Conservation (phyloP, 179 eudicot species). For the Actinidia chinensis region DNA sequence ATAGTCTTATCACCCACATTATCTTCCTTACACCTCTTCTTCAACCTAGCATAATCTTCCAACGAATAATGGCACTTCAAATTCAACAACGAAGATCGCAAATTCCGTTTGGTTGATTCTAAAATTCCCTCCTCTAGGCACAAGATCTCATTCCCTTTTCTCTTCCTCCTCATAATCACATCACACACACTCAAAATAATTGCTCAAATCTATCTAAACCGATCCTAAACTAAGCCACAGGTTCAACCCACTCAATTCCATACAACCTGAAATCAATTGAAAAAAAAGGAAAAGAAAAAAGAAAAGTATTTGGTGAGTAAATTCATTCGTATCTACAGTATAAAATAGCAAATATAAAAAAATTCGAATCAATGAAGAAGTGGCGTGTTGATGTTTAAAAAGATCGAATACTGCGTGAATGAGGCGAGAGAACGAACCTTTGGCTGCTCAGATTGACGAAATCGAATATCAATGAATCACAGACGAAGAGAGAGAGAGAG, state of each 20-base stretch:
- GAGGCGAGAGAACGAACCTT: constrained; percentile 6
- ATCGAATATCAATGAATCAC: background rate
- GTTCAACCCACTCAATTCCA: background rate
- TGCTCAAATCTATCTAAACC: constrained; percentile 5
- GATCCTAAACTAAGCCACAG: background rate
- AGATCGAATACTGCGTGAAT: background rate
- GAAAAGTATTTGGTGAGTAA: too few species aligned
- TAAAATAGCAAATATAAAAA: background rate
- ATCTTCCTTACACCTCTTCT: constrained; percentile 56
- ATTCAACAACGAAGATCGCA: too few species aligned
- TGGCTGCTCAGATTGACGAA: background rate
- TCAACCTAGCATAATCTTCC: constrained; percentile 45
- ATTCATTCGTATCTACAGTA: background rate
- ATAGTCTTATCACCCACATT: constrained; percentile 23
- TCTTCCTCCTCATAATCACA: constrained; percentile 52
- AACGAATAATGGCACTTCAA: constrained; percentile 50
- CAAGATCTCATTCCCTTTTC: constrained; percentile 53
- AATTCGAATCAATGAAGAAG: background rate
- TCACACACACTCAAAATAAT: background rate
- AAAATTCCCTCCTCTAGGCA: constrained; percentile 10
- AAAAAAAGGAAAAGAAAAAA: too few species aligned
- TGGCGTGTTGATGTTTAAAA: too few species aligned
- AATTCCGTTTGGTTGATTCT: constrained; percentile 27
- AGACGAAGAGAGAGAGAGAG: background rate
- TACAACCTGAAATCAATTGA: constrained; percentile 4